These are phyloP conservation scores for Pyrus bretschneideri DNA, from an alignment of 306 rosid species.

Conservation along the genomic window DNA sequence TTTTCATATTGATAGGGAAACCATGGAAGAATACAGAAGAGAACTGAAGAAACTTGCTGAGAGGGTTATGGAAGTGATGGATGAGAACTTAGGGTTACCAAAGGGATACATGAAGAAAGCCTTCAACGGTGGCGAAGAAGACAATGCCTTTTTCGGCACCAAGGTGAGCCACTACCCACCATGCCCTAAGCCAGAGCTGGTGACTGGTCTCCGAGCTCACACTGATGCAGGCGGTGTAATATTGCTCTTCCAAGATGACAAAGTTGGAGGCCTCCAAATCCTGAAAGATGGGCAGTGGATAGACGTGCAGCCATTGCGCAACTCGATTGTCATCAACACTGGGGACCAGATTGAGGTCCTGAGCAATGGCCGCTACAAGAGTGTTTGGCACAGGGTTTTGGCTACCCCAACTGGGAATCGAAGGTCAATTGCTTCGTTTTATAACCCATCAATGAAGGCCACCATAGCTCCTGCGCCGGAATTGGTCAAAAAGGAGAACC, in stretches of 20 bases:
- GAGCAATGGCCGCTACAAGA: slow-evolving; percentile 85
- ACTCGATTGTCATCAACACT: slow-evolving; percentile 84
- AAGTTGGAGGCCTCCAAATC: slow-evolving; percentile 89
- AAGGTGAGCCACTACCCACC: slow-evolving; percentile 99
- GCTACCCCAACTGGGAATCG: slow-evolving; percentile 55
- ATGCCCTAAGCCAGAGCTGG: slow-evolving; percentile 72
- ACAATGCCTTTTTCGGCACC: slow-evolving; percentile 81
- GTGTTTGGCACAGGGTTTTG: slow-evolving; percentile 88
- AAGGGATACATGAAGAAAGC: slow-evolving; percentile 69
- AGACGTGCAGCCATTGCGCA: slow-evolving; percentile 73
- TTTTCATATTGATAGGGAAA: slow-evolving; percentile 49
- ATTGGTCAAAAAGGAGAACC: slow-evolving; percentile 38
- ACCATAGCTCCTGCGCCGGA: slow-evolving; percentile 79
- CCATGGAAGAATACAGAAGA: slow-evolving; percentile 62
- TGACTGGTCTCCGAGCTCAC: slow-evolving; percentile 88
- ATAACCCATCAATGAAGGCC: slow-evolving; percentile 81
- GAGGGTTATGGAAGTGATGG: slow-evolving; percentile 78
- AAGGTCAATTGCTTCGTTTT: slow-evolving; percentile 86
- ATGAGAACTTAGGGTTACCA: slow-evolving; percentile 73
- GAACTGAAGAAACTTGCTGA: slow-evolving; percentile 69
- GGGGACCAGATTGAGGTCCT: slow-evolving; percentile 99
- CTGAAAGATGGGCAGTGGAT: slow-evolving; percentile 90
- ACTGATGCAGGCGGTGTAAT: slow-evolving; percentile 96
- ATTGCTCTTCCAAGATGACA: slow-evolving; percentile 84
- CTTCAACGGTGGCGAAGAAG: slow-evolving; percentile 56